These are phyloP conservation scores for Ochromonadaceae sp. DNA, from an alignment of 352 stramenopile genomes.

Conservation along the genomic window DNA sequence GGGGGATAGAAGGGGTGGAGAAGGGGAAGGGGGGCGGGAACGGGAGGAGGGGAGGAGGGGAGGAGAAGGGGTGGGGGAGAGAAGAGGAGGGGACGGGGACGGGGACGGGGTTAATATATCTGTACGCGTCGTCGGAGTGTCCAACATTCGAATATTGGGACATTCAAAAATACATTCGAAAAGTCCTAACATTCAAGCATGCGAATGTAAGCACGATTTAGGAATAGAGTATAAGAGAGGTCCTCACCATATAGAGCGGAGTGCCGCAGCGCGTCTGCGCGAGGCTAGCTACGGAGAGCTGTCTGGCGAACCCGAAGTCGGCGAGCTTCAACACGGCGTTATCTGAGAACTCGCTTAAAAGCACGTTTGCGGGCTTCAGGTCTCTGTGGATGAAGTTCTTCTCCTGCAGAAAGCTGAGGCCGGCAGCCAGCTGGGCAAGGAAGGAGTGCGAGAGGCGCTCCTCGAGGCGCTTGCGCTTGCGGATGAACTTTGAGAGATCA, in stretches of 20 bases:
- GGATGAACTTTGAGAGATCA: conserved; percentile 13
- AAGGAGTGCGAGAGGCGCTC: neutral
- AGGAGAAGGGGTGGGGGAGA: neutral
- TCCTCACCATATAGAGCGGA: conserved; percentile 15
- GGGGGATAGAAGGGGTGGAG: too few relatives aligned
- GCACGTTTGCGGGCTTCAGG: conserved; percentile 11
- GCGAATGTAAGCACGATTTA: too few relatives aligned
- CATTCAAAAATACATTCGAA: too few relatives aligned
- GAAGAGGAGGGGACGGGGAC: neutral
- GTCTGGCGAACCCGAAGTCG: conserved; percentile 11
- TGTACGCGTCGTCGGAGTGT: too few relatives aligned
- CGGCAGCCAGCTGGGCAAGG: neutral
- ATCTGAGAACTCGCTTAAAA: neutral
- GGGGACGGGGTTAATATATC: too few relatives aligned
- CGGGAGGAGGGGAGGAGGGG: neutral
- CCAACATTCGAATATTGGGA: too few relatives aligned
- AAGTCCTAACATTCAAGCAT: too few relatives aligned
- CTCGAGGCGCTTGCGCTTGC: neutral
- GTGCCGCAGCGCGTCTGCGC: conserved; percentile 18
- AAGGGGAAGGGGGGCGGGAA: neutral
- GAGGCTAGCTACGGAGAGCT: neutral
- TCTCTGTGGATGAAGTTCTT: conserved; percentile 16
- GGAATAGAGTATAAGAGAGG: too few relatives aligned
- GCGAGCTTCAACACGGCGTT: neutral
- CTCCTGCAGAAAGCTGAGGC: conserved; percentile 7